phyloP scores from a whole-genome alignment of 1,284 basidiomycete genomes.

The Cryptococcus wingfieldii region DNA sequence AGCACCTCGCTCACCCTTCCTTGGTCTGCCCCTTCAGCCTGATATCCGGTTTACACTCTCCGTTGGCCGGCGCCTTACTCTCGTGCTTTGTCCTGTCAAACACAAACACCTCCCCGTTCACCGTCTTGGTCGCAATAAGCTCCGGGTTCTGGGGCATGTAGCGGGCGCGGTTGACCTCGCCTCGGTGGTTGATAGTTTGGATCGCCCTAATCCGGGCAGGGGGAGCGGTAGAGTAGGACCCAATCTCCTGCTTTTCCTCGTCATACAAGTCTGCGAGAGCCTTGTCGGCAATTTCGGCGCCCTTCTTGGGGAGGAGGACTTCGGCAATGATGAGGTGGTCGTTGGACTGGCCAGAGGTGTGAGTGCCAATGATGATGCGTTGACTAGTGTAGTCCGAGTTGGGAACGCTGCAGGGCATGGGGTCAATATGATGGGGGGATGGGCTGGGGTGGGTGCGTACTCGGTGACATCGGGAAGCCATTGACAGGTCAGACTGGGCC shows the following conservation, averaged over 20 bases:
- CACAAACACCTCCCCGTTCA: constrained; percentile 83
- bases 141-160: constrained; percentile 99
- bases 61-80: constrained; percentile 79
- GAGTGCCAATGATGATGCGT: constrained; percentile 91
- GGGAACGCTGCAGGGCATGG: constrained; percentile 52
- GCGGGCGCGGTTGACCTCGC: constrained; percentile 93
- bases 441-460: constrained; percentile 47
- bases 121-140: constrained; percentile 89
- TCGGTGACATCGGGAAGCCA: constrained; percentile 98
- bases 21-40: constrained; percentile 80
- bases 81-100: constrained; percentile 98
- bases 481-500: constrained; percentile 96
- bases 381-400: constrained; percentile 90
- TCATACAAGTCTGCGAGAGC: constrained; percentile 76
- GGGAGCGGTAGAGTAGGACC: constrained; percentile 67
- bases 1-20: constrained; percentile 65
- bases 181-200: constrained; percentile 92
- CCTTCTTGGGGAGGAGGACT: constrained; percentile 82
- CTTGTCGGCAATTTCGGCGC: constrained; percentile 54
- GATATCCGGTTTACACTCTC: constrained; percentile 86
- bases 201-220: constrained; percentile 78
- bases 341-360: constrained; percentile 91
- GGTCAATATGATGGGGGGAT: background rate
- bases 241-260: constrained; percentile 87
- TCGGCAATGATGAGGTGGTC: constrained; percentile 96